A percentile compares a stretch with the other conserved stretches of the same genome.
Conservation (phyloP, 2,329 filamentous ascomycete genomes). For the Fusarium beomiforme region DNA sequence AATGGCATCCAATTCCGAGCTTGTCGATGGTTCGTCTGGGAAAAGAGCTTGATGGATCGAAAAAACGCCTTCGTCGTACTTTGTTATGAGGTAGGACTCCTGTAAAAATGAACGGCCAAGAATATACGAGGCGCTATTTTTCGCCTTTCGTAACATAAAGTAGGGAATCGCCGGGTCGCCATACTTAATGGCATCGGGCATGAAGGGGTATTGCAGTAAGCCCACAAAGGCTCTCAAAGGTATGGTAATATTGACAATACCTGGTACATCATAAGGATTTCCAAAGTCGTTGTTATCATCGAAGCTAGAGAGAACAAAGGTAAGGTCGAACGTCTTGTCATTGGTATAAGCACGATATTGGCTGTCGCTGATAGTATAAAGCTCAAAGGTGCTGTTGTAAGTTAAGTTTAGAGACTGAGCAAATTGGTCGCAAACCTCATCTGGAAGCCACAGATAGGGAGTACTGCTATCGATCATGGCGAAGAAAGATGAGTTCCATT, state of each 20-base stretch:
- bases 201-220: conserved; percentile 61
- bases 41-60: conserved; percentile 66
- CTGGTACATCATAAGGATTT: conserved; percentile 57
- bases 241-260: conserved; percentile 66
- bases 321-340: conserved; percentile 61
- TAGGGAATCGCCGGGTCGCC: conserved; percentile 63
- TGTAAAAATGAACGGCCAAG: conserved; percentile 77
- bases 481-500: conserved; percentile 58
- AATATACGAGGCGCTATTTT: conserved; percentile 64
- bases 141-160: conserved; percentile 71
- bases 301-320: conserved; percentile 65
- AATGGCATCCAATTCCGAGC: conserved; percentile 56
- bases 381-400: conserved; percentile 69
- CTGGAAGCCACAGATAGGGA: conserved; percentile 71
- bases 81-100: conserved; percentile 70
- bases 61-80: conserved; percentile 64
- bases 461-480: conserved; percentile 72
- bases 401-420: conserved; percentile 70
- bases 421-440: conserved; percentile 69
- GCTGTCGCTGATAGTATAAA: conserved; percentile 71
- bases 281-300: conserved; percentile 65
- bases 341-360: conserved; percentile 60
- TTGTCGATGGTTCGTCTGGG: conserved; percentile 53
- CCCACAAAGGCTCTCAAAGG: conserved; percentile 62
- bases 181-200: conserved; percentile 54